phyloP scores from a whole-genome alignment of 2,329 filamentous ascomycete species.

The Hypoxylon sp. region DNA sequence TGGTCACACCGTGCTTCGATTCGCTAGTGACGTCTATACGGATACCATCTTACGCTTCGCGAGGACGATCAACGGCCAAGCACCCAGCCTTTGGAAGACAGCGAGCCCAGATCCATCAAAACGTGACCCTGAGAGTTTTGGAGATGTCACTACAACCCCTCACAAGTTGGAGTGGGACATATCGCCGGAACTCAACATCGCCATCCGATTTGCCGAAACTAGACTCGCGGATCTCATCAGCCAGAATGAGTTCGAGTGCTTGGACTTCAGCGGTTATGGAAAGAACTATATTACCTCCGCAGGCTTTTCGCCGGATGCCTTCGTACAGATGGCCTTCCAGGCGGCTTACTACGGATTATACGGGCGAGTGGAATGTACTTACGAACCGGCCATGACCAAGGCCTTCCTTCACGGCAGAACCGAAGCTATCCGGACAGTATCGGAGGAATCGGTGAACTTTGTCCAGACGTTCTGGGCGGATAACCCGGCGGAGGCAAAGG shows the following conservation, averaged over 20 bases:
- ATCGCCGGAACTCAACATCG: conserved; percentile 90
- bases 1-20: conserved; percentile 95
- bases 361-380: conserved; percentile 92
- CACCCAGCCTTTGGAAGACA: conserved; percentile 92
- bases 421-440: conserved; percentile 91
- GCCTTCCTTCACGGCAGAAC: conserved; percentile 92
- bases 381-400: conserved; percentile 99
- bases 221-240: conserved; percentile 93
- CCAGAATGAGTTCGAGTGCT: conserved; percentile 94
- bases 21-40: conserved; percentile 96
- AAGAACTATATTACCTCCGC: conserved; percentile 98
- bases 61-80: conserved; percentile 92
- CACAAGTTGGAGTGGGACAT: conserved; percentile 99
- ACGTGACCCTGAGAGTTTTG: conserved; percentile 90
- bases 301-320: conserved; percentile 97
- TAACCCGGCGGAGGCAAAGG: conserved; percentile 83
- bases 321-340: conserved; percentile 99
- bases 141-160: conserved; percentile 92
- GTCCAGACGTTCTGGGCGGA: conserved; percentile 96
- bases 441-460: conserved; percentile 86
- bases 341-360: conserved; percentile 98
- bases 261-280: conserved; percentile 90
- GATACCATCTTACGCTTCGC: conserved; percentile 98
- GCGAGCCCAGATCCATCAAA: conserved; percentile 93
- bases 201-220: conserved; percentile 94